Evolutionary conservation across 2,329 filamentous ascomycete genomes (phyloP).

Genomic region (Atkinsonella hypoxylon): DNA sequence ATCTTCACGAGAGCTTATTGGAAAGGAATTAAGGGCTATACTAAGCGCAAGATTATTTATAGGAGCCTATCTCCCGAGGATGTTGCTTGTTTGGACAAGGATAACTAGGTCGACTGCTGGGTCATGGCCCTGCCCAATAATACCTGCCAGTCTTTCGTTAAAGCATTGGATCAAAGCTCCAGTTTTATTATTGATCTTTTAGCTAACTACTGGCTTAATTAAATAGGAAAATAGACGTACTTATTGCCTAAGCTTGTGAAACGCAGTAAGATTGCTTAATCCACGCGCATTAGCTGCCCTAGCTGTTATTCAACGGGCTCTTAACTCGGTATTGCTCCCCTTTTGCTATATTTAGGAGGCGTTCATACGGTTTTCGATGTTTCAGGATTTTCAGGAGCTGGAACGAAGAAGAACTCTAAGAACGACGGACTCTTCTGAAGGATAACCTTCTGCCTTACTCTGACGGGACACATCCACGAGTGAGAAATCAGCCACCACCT

Average conservation of each 20-base stretch:
- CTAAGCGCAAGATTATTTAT: constrained; percentile 84
- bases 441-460: constrained; percentile 59
- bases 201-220: constrained; percentile 90
- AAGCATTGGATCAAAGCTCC: constrained; percentile 65
- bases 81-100: constrained; percentile 70
- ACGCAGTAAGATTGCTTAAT: constrained; percentile 61
- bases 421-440: constrained; percentile 71
- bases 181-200: constrained; percentile 86
- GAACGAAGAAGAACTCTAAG: constrained; percentile 87
- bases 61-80: constrained; percentile 84
- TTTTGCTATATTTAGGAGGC: constrained; percentile 46
- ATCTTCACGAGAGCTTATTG: constrained; percentile 82
- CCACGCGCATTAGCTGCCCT: constrained; percentile 79
- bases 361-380: constrained; percentile 83
- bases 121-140: constrained; percentile 95
- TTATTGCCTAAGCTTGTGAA: constrained; percentile 77
- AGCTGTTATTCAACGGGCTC: constrained; percentile 93
- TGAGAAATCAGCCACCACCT: constrained; percentile 76
- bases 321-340: constrained; percentile 76
- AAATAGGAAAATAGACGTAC: constrained; percentile 55
- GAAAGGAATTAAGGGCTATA: constrained; percentile 81
- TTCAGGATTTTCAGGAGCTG: constrained; percentile 87
- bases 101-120: constrained; percentile 70
- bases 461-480: constrained; percentile 89
- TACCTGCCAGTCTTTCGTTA: constrained; percentile 86